Evolutionary conservation across 2,329 filamentous ascomycete species (phyloP), one percentile per base, ranked within the genome.

Genomic region (Tolypocladium ovalisporum): DNA sequence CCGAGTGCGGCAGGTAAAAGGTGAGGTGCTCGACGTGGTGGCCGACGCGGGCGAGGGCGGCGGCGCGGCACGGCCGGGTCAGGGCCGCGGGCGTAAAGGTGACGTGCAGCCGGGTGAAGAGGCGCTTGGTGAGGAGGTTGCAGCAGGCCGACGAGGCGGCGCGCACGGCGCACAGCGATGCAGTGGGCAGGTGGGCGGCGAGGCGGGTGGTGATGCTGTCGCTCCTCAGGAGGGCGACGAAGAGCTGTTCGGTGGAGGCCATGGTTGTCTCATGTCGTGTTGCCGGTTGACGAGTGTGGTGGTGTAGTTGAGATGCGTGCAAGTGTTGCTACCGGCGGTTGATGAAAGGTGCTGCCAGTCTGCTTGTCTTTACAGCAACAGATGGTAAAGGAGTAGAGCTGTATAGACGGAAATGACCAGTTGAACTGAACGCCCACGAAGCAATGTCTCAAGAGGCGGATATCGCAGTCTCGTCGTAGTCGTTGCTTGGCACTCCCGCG

Each of bases 11-110:
- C 63, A 95, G 81, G 67, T 79, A 80, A 74, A 96, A 95, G 58
- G 82, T 88, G 56, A 96, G 78, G 59, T 86, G 86, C 71, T 89
- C 85, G 65, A 95, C 82, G 70, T 93, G 84, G 63, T 85, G 85
- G 58, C 90, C 91, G 65, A 96, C 85, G 60, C 88, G 81, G 59
- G 85, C 82, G 58, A 96, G 78, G 29, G 90, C 89, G 59, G 87
- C 83, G 63, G 94, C 78, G 54, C 88, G 82, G 61, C 83, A 81
- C 37, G 86, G 83, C 64, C 85, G 86, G 55, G 88, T 91, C 68
- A 96, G 92, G 58, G 86, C 86, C 66, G 80, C 87, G 54, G 89
- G 76, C 35, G 83, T 82, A 73, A 92, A 91, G 64, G 83, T 88
- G 67, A 90, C 71, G 67, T 82, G 79, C 68, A 87, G 78, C 71